Conservation (phyloP, 148 eudicot species). For the Vaccinium corymbosum region DNA sequence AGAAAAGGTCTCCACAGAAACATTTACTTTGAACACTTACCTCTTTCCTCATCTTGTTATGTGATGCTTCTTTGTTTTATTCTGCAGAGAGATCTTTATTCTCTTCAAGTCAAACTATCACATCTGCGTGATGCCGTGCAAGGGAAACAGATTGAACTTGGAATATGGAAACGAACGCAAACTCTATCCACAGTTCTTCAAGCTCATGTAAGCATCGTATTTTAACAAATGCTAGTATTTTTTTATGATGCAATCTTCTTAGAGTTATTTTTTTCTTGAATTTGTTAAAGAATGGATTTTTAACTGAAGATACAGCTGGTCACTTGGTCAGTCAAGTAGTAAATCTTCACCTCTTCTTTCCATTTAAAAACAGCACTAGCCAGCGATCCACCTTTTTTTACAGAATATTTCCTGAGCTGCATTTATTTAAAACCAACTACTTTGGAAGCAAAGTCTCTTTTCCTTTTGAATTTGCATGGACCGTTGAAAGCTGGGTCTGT, state of each 20-base stretch:
- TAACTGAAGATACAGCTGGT: neutral
- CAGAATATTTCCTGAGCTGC: neutral
- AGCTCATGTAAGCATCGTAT: constrained; percentile 49
- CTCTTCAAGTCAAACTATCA: constrained; percentile 52
- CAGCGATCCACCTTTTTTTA: neutral
- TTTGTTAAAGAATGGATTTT: neutral
- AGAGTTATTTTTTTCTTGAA: neutral
- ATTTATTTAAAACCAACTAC: neutral
- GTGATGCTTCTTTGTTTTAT: neutral
- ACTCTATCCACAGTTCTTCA: constrained; percentile 48
- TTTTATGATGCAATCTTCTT: neutral
- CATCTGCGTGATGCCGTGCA: constrained; percentile 51
- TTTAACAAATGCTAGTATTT: neutral
- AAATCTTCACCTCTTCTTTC: neutral
- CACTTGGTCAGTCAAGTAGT: neutral
- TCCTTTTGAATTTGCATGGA: neutral
- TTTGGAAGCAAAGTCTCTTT: neutral
- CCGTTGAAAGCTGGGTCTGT: neutral
- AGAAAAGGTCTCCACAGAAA: neutral
- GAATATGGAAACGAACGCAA: constrained; percentile 31
- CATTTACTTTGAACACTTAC: neutral
- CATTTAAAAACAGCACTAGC: neutral
- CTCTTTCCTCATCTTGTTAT: neutral
- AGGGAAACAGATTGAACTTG: constrained; percentile 56
- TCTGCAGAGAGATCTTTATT: constrained; percentile 48